phyloP scores from a whole-genome alignment of 1,139 yeast species.

The Blastobotrys indianensis region DNA sequence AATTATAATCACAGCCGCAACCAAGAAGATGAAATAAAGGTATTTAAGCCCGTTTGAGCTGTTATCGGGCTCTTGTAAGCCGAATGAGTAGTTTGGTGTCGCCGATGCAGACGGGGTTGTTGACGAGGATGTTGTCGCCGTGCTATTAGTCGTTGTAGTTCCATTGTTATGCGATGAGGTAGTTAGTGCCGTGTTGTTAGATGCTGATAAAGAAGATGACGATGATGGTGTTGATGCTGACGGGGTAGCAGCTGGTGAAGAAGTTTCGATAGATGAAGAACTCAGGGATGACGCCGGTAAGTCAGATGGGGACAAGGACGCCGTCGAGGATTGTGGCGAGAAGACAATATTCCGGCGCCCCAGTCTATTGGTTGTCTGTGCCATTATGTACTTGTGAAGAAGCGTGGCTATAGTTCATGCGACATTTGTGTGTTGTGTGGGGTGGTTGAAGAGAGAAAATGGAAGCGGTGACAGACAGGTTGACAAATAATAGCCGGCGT shows the following conservation, averaged over 20 bases:
- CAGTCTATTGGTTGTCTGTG: neutral
- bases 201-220: neutral
- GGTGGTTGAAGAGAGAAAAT: no score
- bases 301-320: no score
- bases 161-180: neutral
- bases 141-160: neutral
- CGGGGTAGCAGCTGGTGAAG: neutral
- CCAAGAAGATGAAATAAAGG: slow-evolving; percentile 25
- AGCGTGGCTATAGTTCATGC: no score
- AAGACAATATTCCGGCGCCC: slow-evolving; percentile 8
- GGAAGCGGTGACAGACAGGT: no score
- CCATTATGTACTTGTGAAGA: neutral
- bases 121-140: slow-evolving; percentile 2
- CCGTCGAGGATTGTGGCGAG: neutral
- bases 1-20: slow-evolving; percentile 24
- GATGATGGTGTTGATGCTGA: neutral
- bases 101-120: slow-evolving; percentile 2
- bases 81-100: slow-evolving; percentile 15
- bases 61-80: slow-evolving; percentile 3
- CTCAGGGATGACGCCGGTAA: no score
- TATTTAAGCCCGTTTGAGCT: slow-evolving; percentile 20
- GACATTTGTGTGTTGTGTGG: no score
- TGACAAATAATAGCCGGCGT: no score
- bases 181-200: neutral
- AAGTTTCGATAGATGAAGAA: neutral